Evolutionary conservation across 2,329 filamentous ascomycete species (phyloP).

Genomic region (Colletotrichum sojae): DNA sequence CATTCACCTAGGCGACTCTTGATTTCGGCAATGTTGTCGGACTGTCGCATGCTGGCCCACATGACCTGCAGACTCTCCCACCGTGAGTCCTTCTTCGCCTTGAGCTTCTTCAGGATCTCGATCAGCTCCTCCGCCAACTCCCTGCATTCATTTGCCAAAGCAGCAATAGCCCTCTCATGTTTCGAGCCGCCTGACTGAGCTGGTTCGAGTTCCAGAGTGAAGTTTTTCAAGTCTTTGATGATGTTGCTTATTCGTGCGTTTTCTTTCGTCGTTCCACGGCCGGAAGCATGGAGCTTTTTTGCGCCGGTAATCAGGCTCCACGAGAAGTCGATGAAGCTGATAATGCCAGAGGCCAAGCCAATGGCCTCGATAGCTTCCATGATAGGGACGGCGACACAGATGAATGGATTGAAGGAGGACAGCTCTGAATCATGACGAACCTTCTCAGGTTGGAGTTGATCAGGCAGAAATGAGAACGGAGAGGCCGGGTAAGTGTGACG

Average conservation of each 20-base stretch:
- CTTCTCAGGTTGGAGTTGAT: no score
- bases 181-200: neutral
- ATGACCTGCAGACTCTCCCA: neutral
- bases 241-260: neutral
- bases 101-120: neutral
- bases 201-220: neutral
- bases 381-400: neutral
- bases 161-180: neutral
- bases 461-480: no score
- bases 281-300: neutral
- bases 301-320: neutral
- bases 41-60: neutral
- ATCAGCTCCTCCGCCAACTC: neutral
- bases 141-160: neutral
- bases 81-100: neutral
- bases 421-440: neutral
- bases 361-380: neutral
- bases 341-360: neutral
- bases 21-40: neutral
- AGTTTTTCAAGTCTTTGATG: neutral
- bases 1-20: neutral
- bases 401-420: neutral
- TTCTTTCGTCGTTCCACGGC: neutral
- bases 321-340: neutral
- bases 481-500: no score